Evolutionary conservation across 306 rosid genomes (phyloP), one percentile per base, ranked within the genome.

Genomic region (Lablab purpureus): DNA sequence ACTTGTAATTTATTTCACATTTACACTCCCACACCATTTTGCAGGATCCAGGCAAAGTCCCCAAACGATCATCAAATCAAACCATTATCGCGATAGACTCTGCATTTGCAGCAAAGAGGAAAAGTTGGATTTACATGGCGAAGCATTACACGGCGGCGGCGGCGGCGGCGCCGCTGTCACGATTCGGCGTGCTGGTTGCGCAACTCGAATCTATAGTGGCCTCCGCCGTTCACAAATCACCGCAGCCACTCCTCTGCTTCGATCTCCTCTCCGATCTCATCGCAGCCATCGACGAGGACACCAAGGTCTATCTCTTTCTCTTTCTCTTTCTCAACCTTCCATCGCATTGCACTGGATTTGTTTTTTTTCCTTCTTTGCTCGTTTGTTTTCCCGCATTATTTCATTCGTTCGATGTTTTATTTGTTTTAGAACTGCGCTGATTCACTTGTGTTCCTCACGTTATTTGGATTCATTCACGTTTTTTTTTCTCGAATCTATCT

Each of bases 251-350:
- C 49, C 97, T 95, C 75, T 95, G 99, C 87, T 95, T 95, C 89
- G 99, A 95, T 88, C 97, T 95, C 76, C 94, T 95, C 54, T 95
- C 99, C 79, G 98, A 95, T 91, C 99, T 95, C 91, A 88, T 90
- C n/a, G 84, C 94, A 80, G 93, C 98, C 89, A 92, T 91, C 46
- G 91, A 89, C 12, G 93, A 88, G 73, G 98, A 93, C 87, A 80
- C 91, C 32, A 95, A 92, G 99, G 99, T 95, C 25, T 34, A 7
- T 67, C 77, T 17, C 52, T 41, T 11, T 47, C 66, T 13, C 36
- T 30, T 5, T 30, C 34, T 32, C 59, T 47, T 17, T 11, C 17
- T 19, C 27, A 66, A 66, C 32, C 32, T 81, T 32, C 21, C 37
- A 49, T 50, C 32, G 17, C 47, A 22, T 80, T 15, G 11, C 81